These are phyloP conservation scores for Scedosporium aurantiacum DNA, from an alignment of 2,329 filamentous ascomycete species.

Conservation along the genomic window DNA sequence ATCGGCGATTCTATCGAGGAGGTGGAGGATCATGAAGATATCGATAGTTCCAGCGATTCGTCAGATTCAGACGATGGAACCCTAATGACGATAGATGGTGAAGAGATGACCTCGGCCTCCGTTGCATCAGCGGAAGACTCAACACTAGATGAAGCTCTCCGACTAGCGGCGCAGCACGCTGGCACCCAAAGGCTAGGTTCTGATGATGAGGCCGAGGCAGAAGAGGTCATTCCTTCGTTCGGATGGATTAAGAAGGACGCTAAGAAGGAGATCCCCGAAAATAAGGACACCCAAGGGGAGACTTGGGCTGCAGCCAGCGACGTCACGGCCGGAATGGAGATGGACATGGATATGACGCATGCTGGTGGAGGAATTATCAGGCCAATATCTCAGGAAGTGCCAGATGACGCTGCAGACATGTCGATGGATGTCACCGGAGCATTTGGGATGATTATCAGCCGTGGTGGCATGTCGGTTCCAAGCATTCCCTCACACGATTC, in stretches of 20 bases:
- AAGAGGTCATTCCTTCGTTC: slow-evolving; percentile 63
- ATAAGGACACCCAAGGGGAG: slow-evolving; percentile 17
- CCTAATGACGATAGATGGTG: slow-evolving; percentile 71
- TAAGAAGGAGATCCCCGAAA: background rate
- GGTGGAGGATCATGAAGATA: slow-evolving; percentile 33
- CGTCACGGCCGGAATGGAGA: slow-evolving; percentile 25
- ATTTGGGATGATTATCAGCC: slow-evolving; percentile 65
- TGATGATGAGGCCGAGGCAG: slow-evolving; percentile 31
- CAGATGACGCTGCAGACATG: slow-evolving; percentile 52
- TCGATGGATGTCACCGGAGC: slow-evolving; percentile 90
- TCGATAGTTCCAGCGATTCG: slow-evolving; percentile 33
- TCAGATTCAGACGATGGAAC: slow-evolving; percentile 64
- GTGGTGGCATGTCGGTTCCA: slow-evolving; percentile 14
- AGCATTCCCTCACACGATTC: background rate
- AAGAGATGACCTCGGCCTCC: slow-evolving; percentile 63
- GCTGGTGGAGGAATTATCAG: slow-evolving; percentile 44
- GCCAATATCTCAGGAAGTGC: slow-evolving; percentile 14
- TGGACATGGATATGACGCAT: slow-evolving; percentile 45
- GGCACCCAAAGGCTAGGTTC: slow-evolving; percentile 59
- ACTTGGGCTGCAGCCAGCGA: slow-evolving; percentile 29
- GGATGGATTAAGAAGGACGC: slow-evolving; percentile 55
- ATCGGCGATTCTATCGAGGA: slow-evolving; percentile 38
- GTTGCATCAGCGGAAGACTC: slow-evolving; percentile 49
- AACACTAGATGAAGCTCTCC: slow-evolving; percentile 65
- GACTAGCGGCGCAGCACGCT: slow-evolving; percentile 63